phyloP scores from a whole-genome alignment of 2,329 filamentous ascomycete genomes.

The Sordariomycetes sp. region DNA sequence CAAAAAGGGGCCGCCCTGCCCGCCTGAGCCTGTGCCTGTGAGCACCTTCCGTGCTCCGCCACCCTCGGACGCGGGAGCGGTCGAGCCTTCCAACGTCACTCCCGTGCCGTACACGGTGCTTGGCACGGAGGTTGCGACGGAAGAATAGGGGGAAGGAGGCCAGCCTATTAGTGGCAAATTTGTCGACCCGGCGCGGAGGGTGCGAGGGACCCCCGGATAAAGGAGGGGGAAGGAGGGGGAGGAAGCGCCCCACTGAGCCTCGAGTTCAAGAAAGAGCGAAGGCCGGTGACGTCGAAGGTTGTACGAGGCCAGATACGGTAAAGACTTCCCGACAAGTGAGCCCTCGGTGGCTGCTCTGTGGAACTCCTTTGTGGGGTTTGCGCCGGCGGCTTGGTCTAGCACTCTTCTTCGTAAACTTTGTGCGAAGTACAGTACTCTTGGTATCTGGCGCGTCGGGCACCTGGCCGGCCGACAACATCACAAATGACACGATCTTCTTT shows the following conservation, averaged over 20 bases:
- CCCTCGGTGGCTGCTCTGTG: background rate
- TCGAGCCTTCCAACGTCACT: background rate
- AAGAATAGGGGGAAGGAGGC: background rate
- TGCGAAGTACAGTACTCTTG: background rate
- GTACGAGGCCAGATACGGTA: background rate
- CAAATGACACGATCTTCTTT: no score
- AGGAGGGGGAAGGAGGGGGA: background rate
- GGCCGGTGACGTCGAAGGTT: background rate
- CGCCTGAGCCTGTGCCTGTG: background rate
- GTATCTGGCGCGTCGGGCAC: background rate
- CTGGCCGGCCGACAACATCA: background rate
- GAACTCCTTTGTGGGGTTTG: background rate
- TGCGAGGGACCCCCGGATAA: background rate
- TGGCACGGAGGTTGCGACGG: background rate
- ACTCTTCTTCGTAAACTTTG: background rate
- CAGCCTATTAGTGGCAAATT: background rate
- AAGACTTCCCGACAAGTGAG: background rate
- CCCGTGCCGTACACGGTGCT: background rate
- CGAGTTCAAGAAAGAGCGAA: background rate
- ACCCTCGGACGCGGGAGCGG: background rate
- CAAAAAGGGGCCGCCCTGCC: background rate
- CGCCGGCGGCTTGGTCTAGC: background rate
- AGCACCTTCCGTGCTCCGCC: background rate
- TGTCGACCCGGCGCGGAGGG: background rate
- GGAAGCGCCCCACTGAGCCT: background rate